phyloP scores from a whole-genome alignment of 1,284 basidiomycete species.

The Puccinia polysora region DNA sequence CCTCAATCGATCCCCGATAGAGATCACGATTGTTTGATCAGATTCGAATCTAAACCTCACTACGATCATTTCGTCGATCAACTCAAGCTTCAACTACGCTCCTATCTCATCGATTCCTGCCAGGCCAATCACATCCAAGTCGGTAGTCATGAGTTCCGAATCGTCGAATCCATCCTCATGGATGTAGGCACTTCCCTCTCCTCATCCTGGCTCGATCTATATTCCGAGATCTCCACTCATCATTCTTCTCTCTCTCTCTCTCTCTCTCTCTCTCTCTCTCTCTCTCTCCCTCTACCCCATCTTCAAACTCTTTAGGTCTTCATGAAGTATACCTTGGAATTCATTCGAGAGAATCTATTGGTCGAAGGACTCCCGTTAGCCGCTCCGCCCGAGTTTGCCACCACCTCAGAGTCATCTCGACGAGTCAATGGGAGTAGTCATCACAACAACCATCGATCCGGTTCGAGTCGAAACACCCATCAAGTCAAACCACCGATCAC shows the following conservation, averaged over 20 bases:
- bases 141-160: constrained; percentile 9
- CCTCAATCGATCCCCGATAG: constrained; percentile 1
- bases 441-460: background rate
- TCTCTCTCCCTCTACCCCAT: too few species aligned
- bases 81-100: constrained; percentile 11
- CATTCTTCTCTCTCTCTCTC: too few species aligned
- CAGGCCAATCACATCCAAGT: constrained; percentile 14
- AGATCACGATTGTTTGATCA: constrained; percentile 18
- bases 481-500: background rate
- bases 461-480: background rate
- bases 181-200: constrained; percentile 22
- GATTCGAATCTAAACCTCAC: constrained; percentile 4
- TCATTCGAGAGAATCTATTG: constrained; percentile 24
- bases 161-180: constrained; percentile 17
- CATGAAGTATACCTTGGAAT: constrained; percentile 33
- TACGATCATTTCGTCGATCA: constrained; percentile 15
- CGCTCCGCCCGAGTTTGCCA: constrained; percentile 13
- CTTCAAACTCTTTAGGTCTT: constrained; percentile 28
- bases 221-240: too few species aligned
- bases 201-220: too few species aligned
- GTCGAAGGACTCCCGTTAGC: constrained; percentile 5
- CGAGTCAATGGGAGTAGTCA: background rate
- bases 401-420: background rate
- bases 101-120: constrained; percentile 22
- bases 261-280: too few species aligned